These are phyloP conservation scores for Peziza echinospora DNA, from an alignment of 495 filamentous ascomycete species.

Conservation along the genomic window DNA sequence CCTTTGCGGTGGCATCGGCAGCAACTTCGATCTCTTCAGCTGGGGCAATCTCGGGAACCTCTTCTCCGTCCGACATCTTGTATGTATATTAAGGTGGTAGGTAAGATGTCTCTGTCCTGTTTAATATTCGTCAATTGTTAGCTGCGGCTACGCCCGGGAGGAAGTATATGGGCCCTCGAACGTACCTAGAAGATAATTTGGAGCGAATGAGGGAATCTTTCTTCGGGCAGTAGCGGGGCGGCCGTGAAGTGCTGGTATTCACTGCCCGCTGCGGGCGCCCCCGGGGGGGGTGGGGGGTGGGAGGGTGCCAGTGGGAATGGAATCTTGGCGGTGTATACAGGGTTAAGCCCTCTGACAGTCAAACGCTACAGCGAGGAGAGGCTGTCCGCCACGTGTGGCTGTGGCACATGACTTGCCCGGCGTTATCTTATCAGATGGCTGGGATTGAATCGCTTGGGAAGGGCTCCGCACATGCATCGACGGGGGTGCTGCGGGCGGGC, in stretches of 20 bases:
- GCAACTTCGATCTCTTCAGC: slow-evolving; percentile 80
- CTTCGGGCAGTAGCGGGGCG: neutral
- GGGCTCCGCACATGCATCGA: no score
- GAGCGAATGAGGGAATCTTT: neutral
- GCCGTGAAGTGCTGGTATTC: no score
- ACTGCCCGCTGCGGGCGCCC: neutral
- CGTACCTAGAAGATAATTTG: neutral
- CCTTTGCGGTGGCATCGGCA: slow-evolving; percentile 51
- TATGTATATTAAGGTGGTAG: neutral
- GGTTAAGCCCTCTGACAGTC: neutral
- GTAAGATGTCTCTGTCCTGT: neutral
- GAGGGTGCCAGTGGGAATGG: no score
- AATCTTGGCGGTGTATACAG: neutral
- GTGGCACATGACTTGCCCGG: no score
- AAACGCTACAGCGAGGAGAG: neutral
- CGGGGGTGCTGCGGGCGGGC: no score
- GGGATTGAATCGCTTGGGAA: no score
- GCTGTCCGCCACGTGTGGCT: no score
- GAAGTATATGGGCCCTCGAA: neutral
- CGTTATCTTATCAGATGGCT: no score
- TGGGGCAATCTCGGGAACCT: slow-evolving; percentile 32
- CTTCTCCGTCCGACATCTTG: slow-evolving; percentile 1
- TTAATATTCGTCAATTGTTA: neutral
- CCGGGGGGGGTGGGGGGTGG: no score
- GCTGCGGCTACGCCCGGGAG: neutral